These are phyloP conservation scores for Trypanosoma theileri DNA, from an alignment of 208 protist genomes.

Conservation along the genomic window DNA sequence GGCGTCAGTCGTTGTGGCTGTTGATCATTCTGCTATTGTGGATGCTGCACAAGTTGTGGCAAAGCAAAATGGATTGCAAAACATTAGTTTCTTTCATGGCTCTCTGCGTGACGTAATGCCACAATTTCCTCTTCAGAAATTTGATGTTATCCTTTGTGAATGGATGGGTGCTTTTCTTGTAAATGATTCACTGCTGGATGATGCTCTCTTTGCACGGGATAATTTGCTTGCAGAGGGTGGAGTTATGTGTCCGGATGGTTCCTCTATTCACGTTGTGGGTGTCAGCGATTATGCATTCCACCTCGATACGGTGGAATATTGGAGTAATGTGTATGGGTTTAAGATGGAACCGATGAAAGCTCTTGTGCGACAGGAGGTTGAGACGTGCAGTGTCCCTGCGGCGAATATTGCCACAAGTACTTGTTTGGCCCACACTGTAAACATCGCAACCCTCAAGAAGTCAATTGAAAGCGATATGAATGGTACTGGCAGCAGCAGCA, in stretches of 20 bases:
- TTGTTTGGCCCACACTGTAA: slow-evolving; percentile 57
- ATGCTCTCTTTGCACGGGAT: slow-evolving; percentile 81
- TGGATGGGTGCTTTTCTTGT: slow-evolving; percentile 88
- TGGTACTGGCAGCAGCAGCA: not conserved
- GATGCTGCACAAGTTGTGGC: slow-evolving; percentile 77
- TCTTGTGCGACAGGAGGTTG: slow-evolving; percentile 78
- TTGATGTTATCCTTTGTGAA: slow-evolving; percentile 90
- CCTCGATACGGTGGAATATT: slow-evolving; percentile 86
- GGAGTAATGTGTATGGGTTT: slow-evolving; percentile 94
- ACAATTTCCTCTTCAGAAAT: slow-evolving; percentile 66
- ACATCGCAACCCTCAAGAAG: slow-evolving; percentile 47
- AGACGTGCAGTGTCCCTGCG: slow-evolving; percentile 72
- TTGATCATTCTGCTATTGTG: slow-evolving; percentile 83
- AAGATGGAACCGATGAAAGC: slow-evolving; percentile 89
- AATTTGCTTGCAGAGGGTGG: slow-evolving; percentile 67
- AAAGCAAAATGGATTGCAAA: slow-evolving; percentile 74
- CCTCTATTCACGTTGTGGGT: slow-evolving; percentile 82
- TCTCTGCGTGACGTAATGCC: slow-evolving; percentile 58
- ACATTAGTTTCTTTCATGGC: slow-evolving; percentile 80
- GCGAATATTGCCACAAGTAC: slow-evolving; percentile 73
- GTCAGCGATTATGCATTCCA: slow-evolving; percentile 86
- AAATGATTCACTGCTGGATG: slow-evolving; percentile 75
- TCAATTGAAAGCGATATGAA: slow-evolving; percentile 42
- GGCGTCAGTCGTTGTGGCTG: slow-evolving; percentile 76
- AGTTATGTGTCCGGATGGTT: slow-evolving; percentile 76